phyloP scores from a whole-genome alignment of 2,329 filamentous ascomycete genomes.

The Beauveria rudraprayagi region DNA sequence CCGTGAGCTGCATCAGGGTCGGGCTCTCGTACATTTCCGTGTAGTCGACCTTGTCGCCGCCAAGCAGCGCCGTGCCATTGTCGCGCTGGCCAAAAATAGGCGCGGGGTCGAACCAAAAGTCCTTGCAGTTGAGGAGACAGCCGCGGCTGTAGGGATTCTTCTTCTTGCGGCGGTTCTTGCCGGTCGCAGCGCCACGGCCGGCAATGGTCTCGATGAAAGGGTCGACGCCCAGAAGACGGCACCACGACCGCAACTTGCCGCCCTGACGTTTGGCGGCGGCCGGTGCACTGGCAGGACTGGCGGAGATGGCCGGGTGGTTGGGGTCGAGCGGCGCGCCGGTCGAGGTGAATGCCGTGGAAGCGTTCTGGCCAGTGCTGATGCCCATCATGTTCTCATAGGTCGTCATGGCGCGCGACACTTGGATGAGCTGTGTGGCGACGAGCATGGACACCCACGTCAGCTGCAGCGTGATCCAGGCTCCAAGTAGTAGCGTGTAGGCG shows the following conservation, averaged over 20 bases:
- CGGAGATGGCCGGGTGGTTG: constrained; percentile 55
- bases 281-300: constrained; percentile 35
- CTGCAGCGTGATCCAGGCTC: constrained; percentile 74
- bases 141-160: constrained; percentile 82
- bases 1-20: constrained; percentile 51
- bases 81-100: constrained; percentile 70
- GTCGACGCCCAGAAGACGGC: constrained; percentile 78
- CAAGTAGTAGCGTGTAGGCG: constrained; percentile 72
- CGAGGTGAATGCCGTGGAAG: constrained; percentile 70
- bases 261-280: constrained; percentile 41
- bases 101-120: constrained; percentile 92
- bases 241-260: constrained; percentile 71
- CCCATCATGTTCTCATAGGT: constrained; percentile 96
- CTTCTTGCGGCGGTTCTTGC: constrained; percentile 45
- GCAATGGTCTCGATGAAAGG: constrained; percentile 90
- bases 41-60: constrained; percentile 77
- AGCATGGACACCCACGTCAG: constrained; percentile 97
- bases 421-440: constrained; percentile 84
- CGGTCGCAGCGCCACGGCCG: constrained; percentile 63
- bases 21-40: constrained; percentile 84
- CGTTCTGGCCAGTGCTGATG: constrained; percentile 49
- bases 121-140: constrained; percentile 79
- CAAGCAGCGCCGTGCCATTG: constrained; percentile 67
- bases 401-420: constrained; percentile 86
- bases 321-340: constrained; percentile 65